phyloP scores from a whole-genome alignment of 345 rosid species.

The Nasturtium officinale region DNA sequence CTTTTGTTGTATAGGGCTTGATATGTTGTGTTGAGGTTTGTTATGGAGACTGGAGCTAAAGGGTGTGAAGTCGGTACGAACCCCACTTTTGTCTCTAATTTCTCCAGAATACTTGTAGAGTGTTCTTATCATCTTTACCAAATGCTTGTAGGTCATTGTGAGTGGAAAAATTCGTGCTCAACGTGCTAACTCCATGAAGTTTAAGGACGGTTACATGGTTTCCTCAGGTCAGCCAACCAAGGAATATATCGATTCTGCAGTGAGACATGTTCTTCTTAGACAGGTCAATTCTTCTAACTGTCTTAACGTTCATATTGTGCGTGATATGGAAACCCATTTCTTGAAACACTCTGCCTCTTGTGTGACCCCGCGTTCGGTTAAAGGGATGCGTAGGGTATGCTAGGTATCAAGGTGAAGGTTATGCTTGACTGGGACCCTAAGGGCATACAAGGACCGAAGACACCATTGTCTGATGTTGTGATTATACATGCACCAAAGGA shows the following conservation, averaged over 20 bases:
- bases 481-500: slow-evolving; percentile 84
- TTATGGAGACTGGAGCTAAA: slow-evolving; percentile 92
- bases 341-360: too few species aligned
- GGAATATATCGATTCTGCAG: slow-evolving; percentile 90
- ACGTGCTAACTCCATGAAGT: slow-evolving; percentile 94
- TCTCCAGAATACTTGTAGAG: background rate
- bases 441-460: slow-evolving; percentile 76
- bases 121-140: background rate
- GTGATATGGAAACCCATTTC: background rate
- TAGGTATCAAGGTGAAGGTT: slow-evolving; percentile 83
- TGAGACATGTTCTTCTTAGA: slow-evolving; percentile 83
- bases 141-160: slow-evolving; percentile 66
- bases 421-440: slow-evolving; percentile 93
- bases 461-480: slow-evolving; percentile 81
- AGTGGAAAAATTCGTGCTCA: slow-evolving; percentile 90
- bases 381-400: slow-evolving; percentile 61
- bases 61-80: slow-evolving; percentile 69
- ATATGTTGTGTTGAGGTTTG: slow-evolving; percentile 80
- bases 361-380: background rate
- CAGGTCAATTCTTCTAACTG: slow-evolving; percentile 52
- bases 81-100: background rate
- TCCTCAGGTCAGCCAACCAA: slow-evolving; percentile 93
- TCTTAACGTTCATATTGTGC: background rate
- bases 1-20: slow-evolving; percentile 61
- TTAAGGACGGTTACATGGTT: slow-evolving; percentile 95